These are phyloP conservation scores for Delonix regia DNA, from an alignment of 306 rosid species.

Conservation along the genomic window DNA sequence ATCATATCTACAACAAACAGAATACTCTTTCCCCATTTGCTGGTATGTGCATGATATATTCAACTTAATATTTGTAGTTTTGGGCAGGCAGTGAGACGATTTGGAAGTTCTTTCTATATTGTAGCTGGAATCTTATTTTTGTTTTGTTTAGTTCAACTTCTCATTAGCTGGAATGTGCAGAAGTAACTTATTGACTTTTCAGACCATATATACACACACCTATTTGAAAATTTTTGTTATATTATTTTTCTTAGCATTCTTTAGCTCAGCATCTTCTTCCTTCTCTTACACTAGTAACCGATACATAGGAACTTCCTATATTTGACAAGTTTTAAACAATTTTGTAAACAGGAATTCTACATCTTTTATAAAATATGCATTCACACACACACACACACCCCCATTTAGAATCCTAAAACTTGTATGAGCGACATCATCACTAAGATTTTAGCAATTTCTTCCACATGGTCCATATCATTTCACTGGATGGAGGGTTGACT, in stretches of 20 bases:
- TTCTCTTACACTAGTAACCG: not conserved
- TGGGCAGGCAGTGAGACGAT: not conserved
- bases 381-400: not conserved
- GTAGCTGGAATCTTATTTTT: not conserved
- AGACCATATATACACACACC: not conserved
- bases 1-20: constrained; percentile 91
- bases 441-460: not conserved
- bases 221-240: not conserved
- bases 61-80: constrained; percentile 4
- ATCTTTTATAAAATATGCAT: not conserved
- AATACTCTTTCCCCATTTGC: constrained; percentile 98
- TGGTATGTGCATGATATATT: constrained; percentile 56
- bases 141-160: constrained; percentile 1
- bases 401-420: not conserved
- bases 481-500: constrained; percentile 15
- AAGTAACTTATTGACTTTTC: not conserved
- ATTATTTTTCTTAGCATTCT: not conserved
- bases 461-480: not conserved
- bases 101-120: not conserved
- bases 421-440: not conserved
- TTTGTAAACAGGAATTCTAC: not conserved
- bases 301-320: not conserved
- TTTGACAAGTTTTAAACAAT: not conserved
- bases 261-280: not conserved
- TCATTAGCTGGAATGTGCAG: not conserved